Evolutionary conservation across 306 rosid species (phyloP), one percentile per base, ranked within the genome.

Genomic region (Trichosanthes truncata): DNA sequence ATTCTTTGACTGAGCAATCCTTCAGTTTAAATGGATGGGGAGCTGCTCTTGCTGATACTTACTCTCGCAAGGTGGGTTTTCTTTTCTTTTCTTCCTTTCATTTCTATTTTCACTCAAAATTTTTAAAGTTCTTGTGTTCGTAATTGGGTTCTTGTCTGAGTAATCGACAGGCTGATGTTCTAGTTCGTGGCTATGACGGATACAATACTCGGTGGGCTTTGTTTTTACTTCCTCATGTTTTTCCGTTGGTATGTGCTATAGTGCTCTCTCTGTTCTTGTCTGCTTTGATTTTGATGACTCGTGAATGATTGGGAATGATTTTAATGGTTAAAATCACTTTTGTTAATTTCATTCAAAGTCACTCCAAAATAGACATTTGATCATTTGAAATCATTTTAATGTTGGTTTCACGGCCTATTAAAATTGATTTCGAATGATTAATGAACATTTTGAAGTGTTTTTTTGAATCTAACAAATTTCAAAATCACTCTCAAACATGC

Each of bases 191-290:
- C 10, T 95, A 87, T 87, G 90, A 91, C 43, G 99, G 97, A 45
- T 95, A 93, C 88, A 95, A 88, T 85, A 86, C 97, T 40, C 83
- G 85, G 36, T 93, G 96, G 99, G 96, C 98, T 66, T 65, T 95
- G 86, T 90, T 91, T 87, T 86, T 91, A 74, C 82, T 95, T 77
- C 90, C 83, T 33, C 93, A 91, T 46, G 55, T 95, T 43, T 92
- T 91, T 71, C 93, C 98, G 23, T 78, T 84, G 85, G 98, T 94
- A 84, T 33, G 81, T 75, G 74, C 29, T 25, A 7, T 26, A 21
- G 3, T 40, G 36, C 41, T 77, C 17, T 48, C 9, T 20, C 63
- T 53, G 53, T 45, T 59, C 26, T 56, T 41, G 13, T 23, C 74
- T 9, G 31, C 46, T 20, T 77, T 60, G 46, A 49, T 61, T 9